Base-by-base conservation (phyloP, 495 filamentous ascomycete genomes). In the Neurospora tetraspora region DNA sequence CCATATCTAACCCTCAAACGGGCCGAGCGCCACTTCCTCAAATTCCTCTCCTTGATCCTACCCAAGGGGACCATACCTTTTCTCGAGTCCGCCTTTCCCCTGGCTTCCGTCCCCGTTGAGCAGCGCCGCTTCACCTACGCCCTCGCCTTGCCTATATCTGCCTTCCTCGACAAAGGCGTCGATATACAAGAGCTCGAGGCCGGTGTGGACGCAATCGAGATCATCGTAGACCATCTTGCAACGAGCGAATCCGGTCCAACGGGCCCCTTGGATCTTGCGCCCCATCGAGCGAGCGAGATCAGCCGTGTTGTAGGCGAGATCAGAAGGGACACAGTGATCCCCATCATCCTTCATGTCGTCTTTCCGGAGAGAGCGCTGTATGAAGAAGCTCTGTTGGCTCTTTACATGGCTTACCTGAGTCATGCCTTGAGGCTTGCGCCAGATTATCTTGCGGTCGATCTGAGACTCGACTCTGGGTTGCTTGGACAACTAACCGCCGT, bases 1-100 rank as follows among this genome's bases (percentile, higher is more conserved):
- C 86, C 88, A 20, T 91, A 90, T 43, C 89, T 92, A 70, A 90
- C 90, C 14, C 80, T 94, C 53, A 93, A 93, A 76, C 85, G 89
- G 65, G 90, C 88, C 20, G 92, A 93, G 77, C 85, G 91, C 69
- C 90, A 93, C 72, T 90, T 94, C 73, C 87, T 91, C 6, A 86
- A 86, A 34, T 90, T 93, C 73, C 84, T 93, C 1, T 88, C 87
- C 8, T 85, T 91, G 69, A 80, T 91, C 20, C 86, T 88, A 14
- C 87, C 88, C 5, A 78, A 79, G 61, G 83, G 86, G 59, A 80
- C 85, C 18, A 83, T 87, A 75, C 83, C 84, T 18, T 86, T 86
- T 71, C 84, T 89, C 53, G 89, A 91, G 72, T 90, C 89, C 5
- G 88, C 89, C 3, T 91, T 91, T 76, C 90, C 90, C 12, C 80